Evolutionary conservation across 31 red algal species (phyloP), one percentile per base, ranked within the genome.

Genomic region (Asparagopsis taxiformis): DNA sequence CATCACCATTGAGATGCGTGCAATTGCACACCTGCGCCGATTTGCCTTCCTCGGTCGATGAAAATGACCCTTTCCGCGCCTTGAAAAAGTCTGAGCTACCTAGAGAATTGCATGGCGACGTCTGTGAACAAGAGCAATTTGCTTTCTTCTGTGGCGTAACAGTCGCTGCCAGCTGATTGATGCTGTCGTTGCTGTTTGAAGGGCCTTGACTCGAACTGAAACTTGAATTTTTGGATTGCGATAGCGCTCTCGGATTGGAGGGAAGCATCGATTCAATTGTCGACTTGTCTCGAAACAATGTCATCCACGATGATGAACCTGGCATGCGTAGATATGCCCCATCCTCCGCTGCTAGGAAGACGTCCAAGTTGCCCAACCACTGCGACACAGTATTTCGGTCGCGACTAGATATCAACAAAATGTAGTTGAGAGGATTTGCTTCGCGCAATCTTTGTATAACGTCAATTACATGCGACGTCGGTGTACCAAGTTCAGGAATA

Each of bases 301-400:
- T 26, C 20, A 64, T 55, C 90, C 90, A 93, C 28, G 29, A 30
- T 19, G 70, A 64, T 20, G 56, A 44, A 31, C 66, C 67, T 1
- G 74, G 76, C 39, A 55, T 57, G 51, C 75, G 55, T 15, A 93
- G 67, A 58, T 85, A 93, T 2, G 77, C 65, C 8, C 90, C 90
- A 59, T 93, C 78, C 41, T 93, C 90, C 7, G 79, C 90, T 0
- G 79, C 90, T 31, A 80, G 59, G 58, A 59, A 71, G 0, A 87
- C 32, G 21, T 71, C 35, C 24, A 79, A 41, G 50, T 77, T 44
- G 33, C 70, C 77, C 21, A 88, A 74, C 80, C 85, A 87, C 28
- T 73, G 43, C 35, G 76, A 32, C 3, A 90, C 54, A 0, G 63
- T 91, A 31, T 64, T 64, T 17, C 86, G 86, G 20, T 80, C 75